Conservation (phyloP, 208 protist genomes). For the Acanthamoeba healyi region DNA sequence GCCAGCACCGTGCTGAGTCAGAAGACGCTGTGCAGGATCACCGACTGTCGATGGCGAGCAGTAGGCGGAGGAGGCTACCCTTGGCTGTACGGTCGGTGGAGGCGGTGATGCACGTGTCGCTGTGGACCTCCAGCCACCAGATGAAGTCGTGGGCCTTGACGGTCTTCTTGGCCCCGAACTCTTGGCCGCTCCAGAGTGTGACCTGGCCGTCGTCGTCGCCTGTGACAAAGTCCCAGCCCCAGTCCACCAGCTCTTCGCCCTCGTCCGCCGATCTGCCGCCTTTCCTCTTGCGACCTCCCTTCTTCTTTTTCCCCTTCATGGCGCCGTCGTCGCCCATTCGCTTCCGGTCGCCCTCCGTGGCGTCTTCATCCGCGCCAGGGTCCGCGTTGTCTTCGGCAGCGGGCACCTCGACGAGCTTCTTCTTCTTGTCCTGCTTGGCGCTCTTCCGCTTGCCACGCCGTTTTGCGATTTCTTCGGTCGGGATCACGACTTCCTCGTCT, state of each 20-base stretch:
- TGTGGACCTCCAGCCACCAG: conserved; percentile 33
- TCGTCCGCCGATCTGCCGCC: background rate
- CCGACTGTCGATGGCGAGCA: background rate
- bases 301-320: background rate
- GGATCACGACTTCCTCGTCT: too few relatives aligned
- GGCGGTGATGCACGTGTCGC: conserved; percentile 47
- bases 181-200: conserved; percentile 15
- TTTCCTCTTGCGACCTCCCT: background rate
- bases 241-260: conserved; percentile 14
- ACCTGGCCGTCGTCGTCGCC: conserved; percentile 53
- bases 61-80: background rate
- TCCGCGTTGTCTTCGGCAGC: too few relatives aligned
- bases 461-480: background rate
- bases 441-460: background rate
- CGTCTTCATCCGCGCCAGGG: too few relatives aligned
- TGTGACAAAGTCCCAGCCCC: conserved; percentile 63
- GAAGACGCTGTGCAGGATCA: background rate
- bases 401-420: too few relatives aligned
- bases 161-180: conserved; percentile 6
- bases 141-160: conserved; percentile 33
- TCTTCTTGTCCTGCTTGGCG: background rate
- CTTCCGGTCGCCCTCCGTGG: too few relatives aligned
- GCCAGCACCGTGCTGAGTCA: too few relatives aligned
- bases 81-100: conserved; percentile 39
- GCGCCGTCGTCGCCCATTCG: background rate